Base-by-base conservation (phyloP, 1,139 yeast genomes). In the Geotrichum reessii region DNA sequence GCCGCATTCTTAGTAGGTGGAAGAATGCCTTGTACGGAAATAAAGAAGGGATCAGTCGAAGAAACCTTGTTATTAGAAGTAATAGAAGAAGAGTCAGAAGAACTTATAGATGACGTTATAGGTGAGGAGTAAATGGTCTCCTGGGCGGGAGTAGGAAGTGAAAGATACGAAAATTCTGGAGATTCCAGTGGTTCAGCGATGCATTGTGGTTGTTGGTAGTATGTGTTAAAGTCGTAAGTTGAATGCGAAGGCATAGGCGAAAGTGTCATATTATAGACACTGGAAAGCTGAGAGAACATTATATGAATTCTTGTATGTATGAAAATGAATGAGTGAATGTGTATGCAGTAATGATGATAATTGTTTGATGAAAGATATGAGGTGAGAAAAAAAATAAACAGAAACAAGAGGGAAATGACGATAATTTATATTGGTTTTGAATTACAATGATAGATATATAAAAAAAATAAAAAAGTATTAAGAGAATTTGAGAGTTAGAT, bases 1-100 rank as follows among this genome's bases (percentile, higher is more conserved):
- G 64, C 65, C 4, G 59, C 60, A 61, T 64, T 63, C 31, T 58
- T 58, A 12, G 61, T 19, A n/a, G 61, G 61, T 42, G 61, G 58
- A 4, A 58, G 40, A 25, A 58, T 40, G 9, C 61, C 61, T 49
- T 58, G 61, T n/a, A 58, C 52, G 12, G 61, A 52, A 21, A 58
- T 58, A 33, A 58, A 58, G 22, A 12, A 52, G 11, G 58, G 58
- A 49, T 58, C 60, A 24, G 27, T 49, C 31, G 28, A 46, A 21
- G 50, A 24, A n/a, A 25, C 19, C 22, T 17, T 27, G 50, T 19
- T 47, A 22, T 25, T 46, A 12, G 28, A 22, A 1, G 24, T 46
- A 8, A 28, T 28, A 14, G 50, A 25, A 47, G 50, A 9, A 5
- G 17, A 28, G 17, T 27, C n/a, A 17, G 50, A 47, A 17, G 50